Evolutionary conservation across 1,284 basidiomycete genomes (phyloP).

Genomic region (Heterobasidion irregulare): DNA sequence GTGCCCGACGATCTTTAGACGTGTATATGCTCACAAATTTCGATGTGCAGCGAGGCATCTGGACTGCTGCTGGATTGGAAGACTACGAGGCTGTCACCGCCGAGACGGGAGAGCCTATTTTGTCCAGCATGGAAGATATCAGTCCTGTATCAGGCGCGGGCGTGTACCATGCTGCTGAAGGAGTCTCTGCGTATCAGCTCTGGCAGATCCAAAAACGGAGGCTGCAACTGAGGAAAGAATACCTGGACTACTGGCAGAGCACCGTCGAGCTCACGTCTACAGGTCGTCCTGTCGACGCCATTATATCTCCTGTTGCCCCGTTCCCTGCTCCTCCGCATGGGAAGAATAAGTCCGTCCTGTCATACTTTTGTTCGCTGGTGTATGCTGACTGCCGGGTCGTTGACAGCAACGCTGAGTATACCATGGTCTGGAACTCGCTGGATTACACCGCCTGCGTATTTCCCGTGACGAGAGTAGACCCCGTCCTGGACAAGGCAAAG

Average conservation of each 20-base stretch:
- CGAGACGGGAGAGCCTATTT: slow-evolving; percentile 22
- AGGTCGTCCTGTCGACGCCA: slow-evolving; percentile 35
- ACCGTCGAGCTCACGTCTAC: slow-evolving; percentile 31
- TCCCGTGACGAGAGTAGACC: slow-evolving; percentile 57
- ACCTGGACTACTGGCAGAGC: slow-evolving; percentile 38
- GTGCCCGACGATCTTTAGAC: slow-evolving; percentile 8
- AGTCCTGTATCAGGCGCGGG: slow-evolving; percentile 1
- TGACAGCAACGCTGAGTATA: slow-evolving; percentile 32
- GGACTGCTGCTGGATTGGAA: slow-evolving; percentile 20
- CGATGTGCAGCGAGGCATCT: slow-evolving; percentile 20
- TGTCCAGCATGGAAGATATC: slow-evolving; percentile 21
- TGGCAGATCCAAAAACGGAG: slow-evolving; percentile 37
- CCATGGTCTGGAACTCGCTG: slow-evolving; percentile 57
- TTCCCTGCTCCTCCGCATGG: slow-evolving; percentile 25
- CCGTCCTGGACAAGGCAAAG: slow-evolving; percentile 33
- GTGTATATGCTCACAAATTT: neutral
- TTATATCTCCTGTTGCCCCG: slow-evolving; percentile 24
- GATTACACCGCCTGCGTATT: slow-evolving; percentile 64
- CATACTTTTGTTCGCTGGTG: slow-evolving; percentile 1
- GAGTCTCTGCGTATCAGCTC: slow-evolving; percentile 25
- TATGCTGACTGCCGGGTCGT: too few species aligned
- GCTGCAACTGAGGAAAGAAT: slow-evolving; percentile 27
- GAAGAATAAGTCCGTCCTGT: slow-evolving; percentile 29
- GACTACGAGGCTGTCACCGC: slow-evolving; percentile 19
- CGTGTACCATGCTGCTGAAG: slow-evolving; percentile 4